phyloP scores from a whole-genome alignment of 1,284 basidiomycete species.

The Malassezia equina region DNA sequence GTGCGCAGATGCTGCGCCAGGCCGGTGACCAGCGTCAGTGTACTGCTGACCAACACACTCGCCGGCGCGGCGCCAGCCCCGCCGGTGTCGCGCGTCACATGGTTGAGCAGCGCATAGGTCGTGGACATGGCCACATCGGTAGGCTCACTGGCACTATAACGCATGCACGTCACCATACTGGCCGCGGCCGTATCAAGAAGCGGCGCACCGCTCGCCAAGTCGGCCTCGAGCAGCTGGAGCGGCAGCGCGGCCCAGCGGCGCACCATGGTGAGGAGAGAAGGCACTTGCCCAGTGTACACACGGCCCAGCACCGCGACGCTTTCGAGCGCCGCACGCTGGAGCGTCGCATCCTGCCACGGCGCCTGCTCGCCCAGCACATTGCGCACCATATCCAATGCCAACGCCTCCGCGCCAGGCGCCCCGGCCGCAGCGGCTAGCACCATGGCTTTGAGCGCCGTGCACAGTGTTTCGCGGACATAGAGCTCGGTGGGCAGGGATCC shows the following conservation, averaged over 20 bases:
- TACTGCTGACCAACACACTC: conserved; percentile 68
- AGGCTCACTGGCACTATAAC: conserved; percentile 68
- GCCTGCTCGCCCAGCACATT: conserved; percentile 70
- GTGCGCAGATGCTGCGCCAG: conserved; percentile 37
- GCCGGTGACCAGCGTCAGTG: conserved; percentile 54
- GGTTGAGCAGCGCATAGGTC: conserved; percentile 88
- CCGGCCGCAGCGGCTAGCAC: conserved; percentile 71
- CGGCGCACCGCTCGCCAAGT: conserved; percentile 58
- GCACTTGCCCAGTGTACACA: conserved; percentile 70
- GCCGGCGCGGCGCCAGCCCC: conserved; percentile 17
- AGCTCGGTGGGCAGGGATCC: conserved; percentile 17
- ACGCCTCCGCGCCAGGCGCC: conserved; percentile 54
- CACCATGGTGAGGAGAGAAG: conserved; percentile 66
- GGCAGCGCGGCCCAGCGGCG: conserved; percentile 80
- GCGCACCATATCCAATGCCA: conserved; percentile 63
- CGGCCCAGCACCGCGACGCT: conserved; percentile 68
- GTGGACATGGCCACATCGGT: conserved; percentile 68
- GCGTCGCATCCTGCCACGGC: conserved; percentile 65
- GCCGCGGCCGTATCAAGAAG: conserved; percentile 74
- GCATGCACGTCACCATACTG: conserved; percentile 78
- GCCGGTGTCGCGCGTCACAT: conserved; percentile 62
- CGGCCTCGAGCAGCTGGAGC: conserved; percentile 67
- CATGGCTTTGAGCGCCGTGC: conserved; percentile 63
- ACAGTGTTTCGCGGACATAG: conserved; percentile 30
- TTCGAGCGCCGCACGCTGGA: conserved; percentile 76